Conservation (phyloP, 2,329 filamentous ascomycete species). For the Aspergillus tamarii region DNA sequence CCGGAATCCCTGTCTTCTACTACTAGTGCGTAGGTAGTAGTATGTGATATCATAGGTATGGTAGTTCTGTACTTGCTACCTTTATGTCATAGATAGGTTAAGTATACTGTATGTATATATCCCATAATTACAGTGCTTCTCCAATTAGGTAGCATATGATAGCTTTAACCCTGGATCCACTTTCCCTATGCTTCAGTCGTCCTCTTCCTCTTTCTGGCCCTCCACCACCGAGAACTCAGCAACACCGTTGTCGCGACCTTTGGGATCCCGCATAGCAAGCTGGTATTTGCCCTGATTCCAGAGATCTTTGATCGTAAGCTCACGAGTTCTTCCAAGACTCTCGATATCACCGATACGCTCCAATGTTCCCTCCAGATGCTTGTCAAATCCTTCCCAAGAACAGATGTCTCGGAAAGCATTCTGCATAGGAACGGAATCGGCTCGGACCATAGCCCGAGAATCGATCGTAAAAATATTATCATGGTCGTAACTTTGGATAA, state of each 20-base stretch:
- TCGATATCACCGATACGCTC: conserved; percentile 91
- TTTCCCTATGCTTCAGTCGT: conserved; percentile 24
- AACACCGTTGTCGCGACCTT: conserved; percentile 51
- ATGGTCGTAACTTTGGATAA: conserved; percentile 89
- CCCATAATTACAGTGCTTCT: not conserved
- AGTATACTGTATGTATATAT: conserved; percentile 9
- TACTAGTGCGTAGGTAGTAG: too few relatives aligned
- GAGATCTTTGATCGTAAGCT: conserved; percentile 92
- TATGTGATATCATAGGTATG: too few relatives aligned
- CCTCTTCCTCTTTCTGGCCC: conserved; percentile 36
- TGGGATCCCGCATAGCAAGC: conserved; percentile 55
- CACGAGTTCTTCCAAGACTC: conserved; percentile 87
- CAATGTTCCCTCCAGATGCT: conserved; percentile 79
- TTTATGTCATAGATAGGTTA: conserved; percentile 6
- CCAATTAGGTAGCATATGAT: not conserved
- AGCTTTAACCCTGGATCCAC: not conserved
- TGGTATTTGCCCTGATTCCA: conserved; percentile 82
- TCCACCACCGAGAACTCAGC: conserved; percentile 52
- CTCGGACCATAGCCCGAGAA: conserved; percentile 80
- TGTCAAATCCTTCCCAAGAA: conserved; percentile 72
- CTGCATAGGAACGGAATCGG: conserved; percentile 96
- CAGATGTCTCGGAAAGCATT: conserved; percentile 87
- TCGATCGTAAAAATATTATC: conserved; percentile 96
- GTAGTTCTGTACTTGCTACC: too few relatives aligned
- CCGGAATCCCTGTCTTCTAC: too few relatives aligned